Percentiles rank a stretch among this genome's conserved stretches.
phyloP scores from a whole-genome alignment of 2,329 filamentous ascomycete genomes.

The Claviceps africana region DNA sequence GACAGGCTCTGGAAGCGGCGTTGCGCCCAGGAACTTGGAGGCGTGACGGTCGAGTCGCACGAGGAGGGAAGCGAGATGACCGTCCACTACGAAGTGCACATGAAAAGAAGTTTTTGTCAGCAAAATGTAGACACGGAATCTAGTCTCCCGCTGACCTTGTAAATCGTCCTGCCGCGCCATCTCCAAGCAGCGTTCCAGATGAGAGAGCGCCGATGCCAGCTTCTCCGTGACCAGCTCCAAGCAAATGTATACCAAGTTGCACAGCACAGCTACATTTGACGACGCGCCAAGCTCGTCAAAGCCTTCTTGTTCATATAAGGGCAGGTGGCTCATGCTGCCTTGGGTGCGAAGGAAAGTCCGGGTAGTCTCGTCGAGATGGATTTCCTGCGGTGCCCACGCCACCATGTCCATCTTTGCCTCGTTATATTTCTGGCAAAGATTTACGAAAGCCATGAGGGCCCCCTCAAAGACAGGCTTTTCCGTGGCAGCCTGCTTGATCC shows the following conservation, averaged over 20 bases:
- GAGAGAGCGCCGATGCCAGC: slow-evolving; percentile 4
- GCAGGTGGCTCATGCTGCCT: background rate
- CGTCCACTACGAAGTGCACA: background rate
- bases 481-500: slow-evolving; percentile 7
- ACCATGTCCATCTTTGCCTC: slow-evolving; percentile 5
- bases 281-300: background rate
- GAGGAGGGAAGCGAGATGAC: background rate
- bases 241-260: slow-evolving; percentile 8
- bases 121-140: too few relatives aligned
- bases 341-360: background rate
- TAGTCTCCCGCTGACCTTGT: background rate
- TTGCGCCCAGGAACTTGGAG: background rate
- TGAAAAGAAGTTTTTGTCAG: background rate
- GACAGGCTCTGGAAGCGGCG: background rate
- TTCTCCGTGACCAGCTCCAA: slow-evolving; percentile 8
- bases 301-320: too few relatives aligned
- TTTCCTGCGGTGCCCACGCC: background rate
- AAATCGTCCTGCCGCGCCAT: background rate
- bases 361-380: background rate
- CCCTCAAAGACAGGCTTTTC: slow-evolving; percentile 6
- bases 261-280: slow-evolving; percentile 3
- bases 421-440: slow-evolving; percentile 5
- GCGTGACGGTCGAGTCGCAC: background rate
- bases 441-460: slow-evolving; percentile 7
- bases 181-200: slow-evolving; percentile 3